Conservation (phyloP, 2,329 filamentous ascomycete species). For the Fusarium sp. region DNA sequence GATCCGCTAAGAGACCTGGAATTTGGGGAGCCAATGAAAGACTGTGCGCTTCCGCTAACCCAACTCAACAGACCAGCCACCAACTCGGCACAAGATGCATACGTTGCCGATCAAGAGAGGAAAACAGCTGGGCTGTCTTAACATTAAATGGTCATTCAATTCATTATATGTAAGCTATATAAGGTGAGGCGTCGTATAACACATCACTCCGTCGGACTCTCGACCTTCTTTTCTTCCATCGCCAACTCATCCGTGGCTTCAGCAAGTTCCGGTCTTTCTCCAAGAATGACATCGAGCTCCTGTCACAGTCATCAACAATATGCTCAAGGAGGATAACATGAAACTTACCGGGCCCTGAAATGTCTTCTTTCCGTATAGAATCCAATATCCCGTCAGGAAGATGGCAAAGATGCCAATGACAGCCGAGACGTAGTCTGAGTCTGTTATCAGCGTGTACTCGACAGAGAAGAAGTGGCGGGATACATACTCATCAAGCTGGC, state of each 20-base stretch:
- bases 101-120: no score
- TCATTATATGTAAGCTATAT: background rate
- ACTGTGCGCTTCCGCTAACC: background rate
- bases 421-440: slow-evolving; percentile 51
- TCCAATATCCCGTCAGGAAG: slow-evolving; percentile 27
- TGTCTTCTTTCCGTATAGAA: slow-evolving; percentile 23
- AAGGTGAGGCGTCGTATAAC: rapidly evolving
- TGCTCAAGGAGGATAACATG: rapidly evolving
- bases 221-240: slow-evolving; percentile 25
- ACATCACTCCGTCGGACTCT: background rate
- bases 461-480: rapidly evolving
- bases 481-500: slow-evolving; percentile 35
- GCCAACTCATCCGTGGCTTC: slow-evolving; percentile 28
- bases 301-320: background rate
- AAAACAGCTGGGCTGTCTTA: no score
- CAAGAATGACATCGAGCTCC: slow-evolving; percentile 29
- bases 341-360: slow-evolving; percentile 36
- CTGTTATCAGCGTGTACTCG: background rate
- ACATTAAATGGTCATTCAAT: background rate
- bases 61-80: background rate
- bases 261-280: slow-evolving; percentile 9
- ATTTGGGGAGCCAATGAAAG: background rate
- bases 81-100: background rate
- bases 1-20: background rate
- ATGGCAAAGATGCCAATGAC: slow-evolving; percentile 52